Base-by-base conservation (phyloP, 768 basidiomycete species). In the Galerina sulciceps region DNA sequence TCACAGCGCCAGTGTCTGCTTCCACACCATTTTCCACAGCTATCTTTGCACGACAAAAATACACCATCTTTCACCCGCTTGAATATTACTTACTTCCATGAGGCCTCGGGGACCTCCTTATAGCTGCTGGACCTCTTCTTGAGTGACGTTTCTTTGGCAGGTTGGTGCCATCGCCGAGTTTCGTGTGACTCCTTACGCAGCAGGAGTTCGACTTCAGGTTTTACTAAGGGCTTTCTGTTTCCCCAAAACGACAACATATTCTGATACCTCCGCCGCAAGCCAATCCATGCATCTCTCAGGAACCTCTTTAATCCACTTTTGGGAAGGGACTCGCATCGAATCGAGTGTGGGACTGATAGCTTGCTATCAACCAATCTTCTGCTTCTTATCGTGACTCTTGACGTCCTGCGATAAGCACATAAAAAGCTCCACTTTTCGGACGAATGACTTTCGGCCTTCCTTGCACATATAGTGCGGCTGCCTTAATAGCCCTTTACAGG, bases 311-410 rank as follows among this genome's bases (percentile, higher is more conserved):
- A 36, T n/a, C 18, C 35, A 26, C 35, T 22, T 14, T 44, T 47
- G 49, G 37, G 17, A 51, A 36, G 23, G 26, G 18, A 36, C 35
- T 50, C n/a, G 47, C 49, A 31, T 34, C n/a, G 10, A 35, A 10
- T 42, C 51, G n/a, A 49, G 41, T 55, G 59, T 55, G 53, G 49
- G 54, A 60, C 36, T 38, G 49, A n/a, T 35, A 43, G 40, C 38
- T 37, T 42, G 53, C 46, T 61, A 57, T 61, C 55, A 52, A 47
- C 51, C 60, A 49, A 57, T 56, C 55, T 53, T 20, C 37, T 47
- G 43, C 26, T 60, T 44, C 60, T 57, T 45, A 56, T 56, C 58
- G 37, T 48, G 40, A 55, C 52, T 43, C 47, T 41, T 49, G 60
- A 61, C 51, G 51, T 41, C 41, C 23, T 48, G 47, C 40, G 56